Base-by-base conservation (phyloP, 306 rosid species). In the Castanea crenata region DNA sequence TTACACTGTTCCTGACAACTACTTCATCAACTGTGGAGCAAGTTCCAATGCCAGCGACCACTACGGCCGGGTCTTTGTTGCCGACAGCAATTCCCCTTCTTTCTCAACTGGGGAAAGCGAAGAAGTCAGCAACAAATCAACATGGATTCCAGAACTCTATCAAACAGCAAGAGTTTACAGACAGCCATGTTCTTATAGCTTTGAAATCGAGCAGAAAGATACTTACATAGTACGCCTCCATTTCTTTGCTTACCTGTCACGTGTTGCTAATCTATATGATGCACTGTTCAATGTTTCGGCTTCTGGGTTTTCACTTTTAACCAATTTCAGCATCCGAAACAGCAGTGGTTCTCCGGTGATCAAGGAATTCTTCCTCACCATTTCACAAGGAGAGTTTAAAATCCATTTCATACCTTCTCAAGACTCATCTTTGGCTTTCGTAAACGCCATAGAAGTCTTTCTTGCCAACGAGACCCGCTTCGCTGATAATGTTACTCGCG, bases 391-490 rank as follows among this genome's bases (percentile, higher is more conserved):
- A 5, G 49, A 1, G n/a, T 73, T 86, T 19, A 59, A 0, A 57
- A 73, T 89, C 18, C 58, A 49, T 13, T 89, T 89, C 74, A 49
- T 55, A 0, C 92, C 92, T 6, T 27, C 20, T 32, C 75, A 35
- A n/a, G 0, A 8, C 5, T 29, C 74, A 4, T 57, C 81, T 3
- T 25, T 82, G 32, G 87, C 90, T 0, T 89, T 86, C 74, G 87
- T 89, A 2, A 89, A 86, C 23, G 92, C 92, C 27, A 80, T 89
- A 18, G 92, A 89, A 76, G 81, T 89, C 5, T 82, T 86, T 61
- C 25, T 20, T 2, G 78, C 83, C 2, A 90, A 90, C 1, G 5
- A 31, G 0, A 80, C 11, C 51, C 84, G 41, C 3, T 55, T 65
- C 64, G 0, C 4, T 0, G 29, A 57, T 38, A 0, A 0, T 0